Evolutionary conservation across 345 rosid genomes (phyloP).

Genomic region (Rhodomyrtus tomentosa): DNA sequence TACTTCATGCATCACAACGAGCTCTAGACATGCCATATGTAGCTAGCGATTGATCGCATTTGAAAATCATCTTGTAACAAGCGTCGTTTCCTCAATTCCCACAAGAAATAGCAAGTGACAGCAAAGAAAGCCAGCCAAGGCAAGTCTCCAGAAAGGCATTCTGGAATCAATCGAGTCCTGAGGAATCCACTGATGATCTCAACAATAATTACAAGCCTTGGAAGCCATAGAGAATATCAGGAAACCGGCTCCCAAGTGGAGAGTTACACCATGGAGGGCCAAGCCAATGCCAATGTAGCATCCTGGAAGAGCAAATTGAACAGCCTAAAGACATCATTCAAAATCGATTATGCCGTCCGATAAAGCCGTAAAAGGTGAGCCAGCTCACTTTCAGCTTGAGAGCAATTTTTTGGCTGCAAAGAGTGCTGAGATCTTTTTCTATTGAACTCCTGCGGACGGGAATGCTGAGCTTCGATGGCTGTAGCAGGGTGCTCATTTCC

Average conservation of each 20-base stretch:
- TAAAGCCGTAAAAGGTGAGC: neutral
- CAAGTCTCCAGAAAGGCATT: neutral
- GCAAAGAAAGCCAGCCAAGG: neutral
- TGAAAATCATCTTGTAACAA: neutral
- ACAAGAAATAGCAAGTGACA: neutral
- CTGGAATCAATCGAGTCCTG: neutral
- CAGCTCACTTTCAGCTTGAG: neutral
- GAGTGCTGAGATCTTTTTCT: neutral
- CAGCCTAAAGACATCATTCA: neutral
- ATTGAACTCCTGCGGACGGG: neutral
- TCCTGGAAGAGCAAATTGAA: neutral
- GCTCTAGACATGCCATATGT: neutral
- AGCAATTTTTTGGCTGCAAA: neutral
- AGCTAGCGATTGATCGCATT: neutral
- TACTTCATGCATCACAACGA: neutral
- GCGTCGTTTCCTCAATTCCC: neutral
- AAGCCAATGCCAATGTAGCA: neutral
- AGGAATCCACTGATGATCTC: neutral
- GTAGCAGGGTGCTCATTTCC: neutral
- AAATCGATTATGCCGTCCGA: neutral
- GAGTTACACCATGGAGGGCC: neutral
- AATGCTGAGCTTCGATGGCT: neutral
- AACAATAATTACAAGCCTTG: neutral
- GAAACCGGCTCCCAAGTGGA: neutral
- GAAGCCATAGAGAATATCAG: neutral